A percentile compares a stretch with the other conserved stretches of the same genome.
These are phyloP conservation scores for Venturia aucupariae DNA, from an alignment of 2,329 filamentous ascomycete genomes.

Conservation along the genomic window DNA sequence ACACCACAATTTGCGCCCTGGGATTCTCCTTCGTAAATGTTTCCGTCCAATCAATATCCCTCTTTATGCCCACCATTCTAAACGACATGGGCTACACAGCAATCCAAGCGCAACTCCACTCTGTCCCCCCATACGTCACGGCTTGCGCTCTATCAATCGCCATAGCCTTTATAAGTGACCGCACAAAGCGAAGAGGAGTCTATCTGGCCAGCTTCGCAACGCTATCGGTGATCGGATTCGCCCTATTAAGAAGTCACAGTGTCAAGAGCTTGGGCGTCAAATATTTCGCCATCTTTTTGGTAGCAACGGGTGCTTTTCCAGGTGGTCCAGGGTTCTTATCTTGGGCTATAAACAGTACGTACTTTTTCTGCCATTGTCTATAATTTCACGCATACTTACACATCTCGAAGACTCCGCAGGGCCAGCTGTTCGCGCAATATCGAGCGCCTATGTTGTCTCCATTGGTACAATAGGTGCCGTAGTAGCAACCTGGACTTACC, in stretches of 20 bases:
- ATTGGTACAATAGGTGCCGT: constrained; percentile 50
- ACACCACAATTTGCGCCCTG: constrained; percentile 49
- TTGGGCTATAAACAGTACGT: constrained; percentile 49
- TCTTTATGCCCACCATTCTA: constrained; percentile 33
- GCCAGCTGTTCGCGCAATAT: constrained; percentile 47
- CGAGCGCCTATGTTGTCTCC: constrained; percentile 45
- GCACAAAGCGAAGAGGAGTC: constrained; percentile 29
- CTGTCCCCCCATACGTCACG: constrained; percentile 31
- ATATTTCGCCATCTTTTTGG: constrained; percentile 47
- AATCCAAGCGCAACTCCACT: constrained; percentile 30
- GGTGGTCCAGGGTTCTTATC: constrained; percentile 49
- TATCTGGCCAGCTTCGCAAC: constrained; percentile 28
- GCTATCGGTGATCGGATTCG: constrained; percentile 43
- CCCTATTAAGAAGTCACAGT: constrained; percentile 37
- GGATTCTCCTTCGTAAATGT: constrained; percentile 54
- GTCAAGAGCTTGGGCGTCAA: constrained; percentile 33
- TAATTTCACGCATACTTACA: constrained; percentile 10
- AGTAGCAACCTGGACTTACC: constrained; percentile 50
- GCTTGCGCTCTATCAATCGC: constrained; percentile 28
- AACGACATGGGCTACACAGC: constrained; percentile 29
- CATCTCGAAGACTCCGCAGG: constrained; percentile 40
- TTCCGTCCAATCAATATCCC: constrained; percentile 42
- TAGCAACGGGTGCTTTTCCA: constrained; percentile 48
- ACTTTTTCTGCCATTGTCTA: too few relatives aligned
- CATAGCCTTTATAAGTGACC: constrained; percentile 29